Conservation (phyloP, 2,329 filamentous ascomycete species). For the Aspergillus quadricinctus region DNA sequence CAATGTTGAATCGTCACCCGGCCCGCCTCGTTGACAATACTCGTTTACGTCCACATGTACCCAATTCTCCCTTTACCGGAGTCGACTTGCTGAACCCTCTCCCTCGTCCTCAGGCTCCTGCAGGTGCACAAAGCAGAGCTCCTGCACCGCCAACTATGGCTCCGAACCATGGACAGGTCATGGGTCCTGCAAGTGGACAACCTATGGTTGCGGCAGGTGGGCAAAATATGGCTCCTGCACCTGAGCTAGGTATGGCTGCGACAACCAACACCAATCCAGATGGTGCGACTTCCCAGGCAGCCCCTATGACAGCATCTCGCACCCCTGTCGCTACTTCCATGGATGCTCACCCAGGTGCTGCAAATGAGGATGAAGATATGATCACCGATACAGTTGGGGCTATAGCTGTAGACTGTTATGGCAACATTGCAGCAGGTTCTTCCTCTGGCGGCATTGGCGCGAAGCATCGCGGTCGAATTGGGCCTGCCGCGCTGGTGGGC, state of each 20-base stretch:
- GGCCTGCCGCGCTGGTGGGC: constrained; percentile 87
- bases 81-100: not conserved
- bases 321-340: not conserved
- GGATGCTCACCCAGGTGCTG: not conserved
- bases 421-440: constrained; percentile 87
- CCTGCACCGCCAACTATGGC: not conserved
- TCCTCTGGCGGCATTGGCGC: constrained; percentile 98
- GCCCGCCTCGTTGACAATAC: constrained; percentile 7
- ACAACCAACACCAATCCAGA: not conserved
- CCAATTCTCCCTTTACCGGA: not conserved
- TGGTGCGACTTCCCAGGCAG: not conserved
- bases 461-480: constrained; percentile 90
- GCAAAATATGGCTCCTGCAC: not conserved
- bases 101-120: not conserved
- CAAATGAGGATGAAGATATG: constrained; percentile 48
- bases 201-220: not conserved
- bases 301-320: not conserved
- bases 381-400: constrained; percentile 94
- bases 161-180: not conserved
- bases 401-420: constrained; percentile 81
- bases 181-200: not conserved
- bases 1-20: constrained; percentile 17
- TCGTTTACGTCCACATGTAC: not conserved
- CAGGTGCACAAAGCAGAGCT: not conserved
- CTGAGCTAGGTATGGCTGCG: not conserved